Conservation (phyloP, 192 early-diverging fungal genomes). For the Coemansia sp. region DNA sequence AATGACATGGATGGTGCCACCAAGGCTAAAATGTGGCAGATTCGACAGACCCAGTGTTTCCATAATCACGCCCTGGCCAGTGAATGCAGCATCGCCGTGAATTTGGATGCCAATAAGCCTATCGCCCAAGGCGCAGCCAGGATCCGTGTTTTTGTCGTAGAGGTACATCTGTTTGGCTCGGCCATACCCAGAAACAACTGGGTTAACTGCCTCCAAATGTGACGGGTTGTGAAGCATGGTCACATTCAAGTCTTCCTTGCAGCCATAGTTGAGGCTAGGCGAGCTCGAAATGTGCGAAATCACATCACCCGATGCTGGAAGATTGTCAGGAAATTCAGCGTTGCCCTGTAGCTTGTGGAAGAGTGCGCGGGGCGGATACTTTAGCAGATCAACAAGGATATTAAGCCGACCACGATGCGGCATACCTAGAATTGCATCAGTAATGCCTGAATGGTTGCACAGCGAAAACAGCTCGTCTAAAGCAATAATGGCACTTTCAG, state of each 20-base stretch:
- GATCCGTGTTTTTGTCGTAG: conserved; percentile 63
- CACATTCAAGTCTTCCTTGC: conserved; percentile 63
- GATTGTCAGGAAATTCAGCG: conserved; percentile 77
- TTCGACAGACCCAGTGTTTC: conserved; percentile 96
- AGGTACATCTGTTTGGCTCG: conserved; percentile 90
- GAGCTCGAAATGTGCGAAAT: conserved; percentile 86
- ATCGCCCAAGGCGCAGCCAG: conserved; percentile 86
- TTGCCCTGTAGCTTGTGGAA: conserved; percentile 96
- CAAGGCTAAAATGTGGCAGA: conserved; percentile 90
- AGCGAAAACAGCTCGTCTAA: conserved; percentile 83
- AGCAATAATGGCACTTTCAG: conserved; percentile 92
- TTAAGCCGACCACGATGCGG: conserved; percentile 96
- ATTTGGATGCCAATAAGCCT: conserved; percentile 91
- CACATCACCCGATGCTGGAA: conserved; percentile 87
- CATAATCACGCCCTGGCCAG: conserved; percentile 91
- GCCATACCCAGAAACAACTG: conserved; percentile 93
- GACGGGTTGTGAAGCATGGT: conserved; percentile 96
- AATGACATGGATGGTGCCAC: conserved; percentile 95
- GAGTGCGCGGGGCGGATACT: conserved; percentile 75
- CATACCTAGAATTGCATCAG: conserved; percentile 91
- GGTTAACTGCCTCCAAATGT: conserved; percentile 96
- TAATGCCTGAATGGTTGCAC: conserved; percentile 62
- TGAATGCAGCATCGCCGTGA: conserved; percentile 90
- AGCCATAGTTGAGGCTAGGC: conserved; percentile 72
- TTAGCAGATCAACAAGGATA: conserved; percentile 82